Evolutionary conservation across 192 early-diverging fungal species (phyloP).

Genomic region (Globomyces pollinis-pini): DNA sequence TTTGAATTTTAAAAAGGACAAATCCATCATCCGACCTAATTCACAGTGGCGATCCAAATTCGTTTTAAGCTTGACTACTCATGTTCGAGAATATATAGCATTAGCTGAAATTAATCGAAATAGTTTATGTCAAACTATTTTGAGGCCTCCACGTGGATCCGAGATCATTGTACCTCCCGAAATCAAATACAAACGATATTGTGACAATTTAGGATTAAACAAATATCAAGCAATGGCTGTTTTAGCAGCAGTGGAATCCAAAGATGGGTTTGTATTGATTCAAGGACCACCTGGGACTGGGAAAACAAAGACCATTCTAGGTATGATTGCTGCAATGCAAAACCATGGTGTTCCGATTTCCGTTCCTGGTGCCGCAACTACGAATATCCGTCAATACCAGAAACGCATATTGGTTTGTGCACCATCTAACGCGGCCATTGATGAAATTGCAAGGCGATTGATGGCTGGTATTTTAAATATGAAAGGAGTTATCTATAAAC

Average conservation of each 20-base stretch:
- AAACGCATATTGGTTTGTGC: conserved; percentile 78
- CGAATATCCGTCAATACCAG: conserved; percentile 19
- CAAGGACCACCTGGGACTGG: conserved; percentile 71
- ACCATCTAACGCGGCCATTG: conserved; percentile 93
- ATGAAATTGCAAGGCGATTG: conserved; percentile 87
- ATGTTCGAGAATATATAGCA: conserved; percentile 75
- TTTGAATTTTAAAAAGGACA: not conserved
- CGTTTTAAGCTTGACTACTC: conserved; percentile 62
- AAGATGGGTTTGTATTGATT: conserved; percentile 78
- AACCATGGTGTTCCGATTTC: conserved; percentile 15
- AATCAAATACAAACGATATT: conserved; percentile 26
- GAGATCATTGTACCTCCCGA: conserved; percentile 13
- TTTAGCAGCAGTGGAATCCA: conserved; percentile 47
- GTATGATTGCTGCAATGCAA: conserved; percentile 63
- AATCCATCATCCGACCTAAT: conserved; percentile 9
- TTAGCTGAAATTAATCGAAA: conserved; percentile 58
- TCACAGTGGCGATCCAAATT: conserved; percentile 31
- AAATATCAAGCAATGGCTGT: conserved; percentile 86
- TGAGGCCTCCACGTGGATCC: conserved; percentile 39
- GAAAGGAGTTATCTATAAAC: conserved; percentile 47
- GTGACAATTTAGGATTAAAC: conserved; percentile 71
- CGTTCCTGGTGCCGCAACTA: conserved; percentile 8
- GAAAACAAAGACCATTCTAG: conserved; percentile 88
- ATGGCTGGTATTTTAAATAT: conserved; percentile 62
- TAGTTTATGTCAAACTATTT: conserved; percentile 53